phyloP scores from a whole-genome alignment of 164 flowering plant genomes.

The Chimonanthus salicifolius region DNA sequence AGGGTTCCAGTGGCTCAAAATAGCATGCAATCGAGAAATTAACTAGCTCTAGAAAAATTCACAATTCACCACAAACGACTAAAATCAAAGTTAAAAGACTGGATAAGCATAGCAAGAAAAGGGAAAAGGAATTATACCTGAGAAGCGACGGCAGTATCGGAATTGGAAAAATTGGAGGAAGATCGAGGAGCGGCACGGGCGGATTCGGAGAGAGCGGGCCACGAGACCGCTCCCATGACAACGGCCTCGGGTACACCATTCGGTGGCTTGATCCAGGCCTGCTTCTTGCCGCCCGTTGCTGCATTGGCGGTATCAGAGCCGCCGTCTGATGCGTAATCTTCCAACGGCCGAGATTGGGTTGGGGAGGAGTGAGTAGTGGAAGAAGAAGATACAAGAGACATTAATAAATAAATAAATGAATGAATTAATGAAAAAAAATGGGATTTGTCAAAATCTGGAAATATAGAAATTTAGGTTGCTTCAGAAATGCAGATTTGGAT shows the following conservation, averaged over 20 bases:
- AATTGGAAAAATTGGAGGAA: conserved; percentile 30
- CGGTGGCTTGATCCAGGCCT: conserved; percentile 55
- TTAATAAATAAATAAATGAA: no score
- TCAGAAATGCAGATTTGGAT: background rate
- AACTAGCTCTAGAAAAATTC: conserved; percentile 1
- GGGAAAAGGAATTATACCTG: conserved; percentile 12
- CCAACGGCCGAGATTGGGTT: background rate
- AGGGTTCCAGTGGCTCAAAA: conserved; percentile 38
- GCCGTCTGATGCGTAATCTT: conserved; percentile 16
- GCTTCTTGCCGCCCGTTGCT: conserved; percentile 37
- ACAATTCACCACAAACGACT: background rate
- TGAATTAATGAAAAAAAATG: background rate
- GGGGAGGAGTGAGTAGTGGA: background rate
- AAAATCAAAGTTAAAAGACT: conserved; percentile 4
- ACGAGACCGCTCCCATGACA: conserved; percentile 43
- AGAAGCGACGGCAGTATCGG: conserved; percentile 18
- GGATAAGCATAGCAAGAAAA: background rate
- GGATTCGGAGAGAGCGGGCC: conserved; percentile 69
- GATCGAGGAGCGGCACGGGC: conserved; percentile 43
- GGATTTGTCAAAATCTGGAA: background rate
- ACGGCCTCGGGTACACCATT: conserved; percentile 36
- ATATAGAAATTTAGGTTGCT: background rate
- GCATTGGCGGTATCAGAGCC: background rate
- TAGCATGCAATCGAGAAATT: background rate
- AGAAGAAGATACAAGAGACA: background rate